Evolutionary conservation across 805 yeast genomes (phyloP).

Genomic region (Nakazawaea ernobii): DNA sequence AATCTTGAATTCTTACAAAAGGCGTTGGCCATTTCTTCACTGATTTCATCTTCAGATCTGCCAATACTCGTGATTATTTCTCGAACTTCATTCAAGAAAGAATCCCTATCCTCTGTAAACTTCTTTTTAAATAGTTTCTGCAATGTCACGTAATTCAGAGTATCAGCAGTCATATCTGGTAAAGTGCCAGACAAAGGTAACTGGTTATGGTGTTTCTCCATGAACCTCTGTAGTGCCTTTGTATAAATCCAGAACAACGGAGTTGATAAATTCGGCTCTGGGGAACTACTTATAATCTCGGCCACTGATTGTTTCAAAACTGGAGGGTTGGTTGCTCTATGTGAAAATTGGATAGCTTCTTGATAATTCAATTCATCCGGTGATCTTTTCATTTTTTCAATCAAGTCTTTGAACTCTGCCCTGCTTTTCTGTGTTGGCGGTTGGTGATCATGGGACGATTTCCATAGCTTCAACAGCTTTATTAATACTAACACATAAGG

Average conservation of each 20-base stretch:
- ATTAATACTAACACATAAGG: conserved; percentile 65
- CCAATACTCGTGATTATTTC: conserved; percentile 23
- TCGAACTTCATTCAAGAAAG: conserved; percentile 30
- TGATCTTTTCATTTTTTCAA: conserved; percentile 31
- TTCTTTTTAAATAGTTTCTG: conserved; percentile 54
- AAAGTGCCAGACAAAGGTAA: conserved; percentile 72
- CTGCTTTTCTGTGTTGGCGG: conserved; percentile 29
- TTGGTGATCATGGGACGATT: conserved; percentile 14
- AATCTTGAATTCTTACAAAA: conserved; percentile 62
- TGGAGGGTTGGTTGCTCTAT: conserved; percentile 34
- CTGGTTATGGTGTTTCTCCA: conserved; percentile 28
- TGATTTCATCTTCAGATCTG: conserved; percentile 23
- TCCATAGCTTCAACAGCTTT: conserved; percentile 45
- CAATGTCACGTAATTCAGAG: conserved; percentile 52
- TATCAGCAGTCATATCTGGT: conserved; percentile 87
- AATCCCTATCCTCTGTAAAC: conserved; percentile 41
- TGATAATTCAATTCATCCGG: conserved; percentile 40
- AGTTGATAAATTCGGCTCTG: conserved; percentile 23
- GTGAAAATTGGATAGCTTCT: conserved; percentile 42
- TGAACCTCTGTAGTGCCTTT: conserved; percentile 48
- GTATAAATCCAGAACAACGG: conserved; percentile 58
- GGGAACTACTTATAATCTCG: conserved; percentile 24
- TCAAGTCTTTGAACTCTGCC: conserved; percentile 30
- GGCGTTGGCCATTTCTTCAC: conserved; percentile 29
- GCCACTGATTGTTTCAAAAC: conserved; percentile 23